Evolutionary conservation across 2,329 filamentous ascomycete genomes (phyloP).

Genomic region (Microdochium bolleyi): DNA sequence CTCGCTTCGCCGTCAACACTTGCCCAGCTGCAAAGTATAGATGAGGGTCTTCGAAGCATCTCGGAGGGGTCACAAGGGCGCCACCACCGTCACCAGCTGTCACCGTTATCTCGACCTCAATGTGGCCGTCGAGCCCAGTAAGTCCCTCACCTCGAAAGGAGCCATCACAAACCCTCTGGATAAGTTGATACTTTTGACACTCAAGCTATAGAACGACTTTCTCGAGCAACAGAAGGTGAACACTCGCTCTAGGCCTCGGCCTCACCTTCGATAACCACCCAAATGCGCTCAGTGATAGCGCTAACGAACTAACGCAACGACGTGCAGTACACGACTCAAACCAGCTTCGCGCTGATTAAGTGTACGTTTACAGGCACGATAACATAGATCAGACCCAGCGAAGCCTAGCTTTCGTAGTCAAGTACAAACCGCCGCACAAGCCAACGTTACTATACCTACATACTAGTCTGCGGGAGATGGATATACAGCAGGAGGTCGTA

Average conservation of each 20-base stretch:
- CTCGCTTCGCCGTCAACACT: too few relatives aligned
- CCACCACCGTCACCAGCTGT: neutral
- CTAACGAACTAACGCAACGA: neutral
- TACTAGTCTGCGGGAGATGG: conserved; percentile 6
- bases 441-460: conserved; percentile 6
- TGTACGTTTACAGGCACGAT: neutral
- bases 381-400: neutral
- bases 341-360: neutral
- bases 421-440: conserved; percentile 14
- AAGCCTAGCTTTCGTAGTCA: conserved; percentile 3
- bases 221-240: neutral
- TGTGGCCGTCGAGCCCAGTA: neutral
- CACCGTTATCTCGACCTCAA: neutral
- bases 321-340: neutral
- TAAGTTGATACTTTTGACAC: neutral
- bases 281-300: neutral
- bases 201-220: neutral
- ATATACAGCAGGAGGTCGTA: conserved; percentile 12
- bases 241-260: neutral
- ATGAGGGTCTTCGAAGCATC: too few relatives aligned
- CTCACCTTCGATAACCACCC: neutral
- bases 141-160: neutral
- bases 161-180: neutral
- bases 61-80: too few relatives aligned
- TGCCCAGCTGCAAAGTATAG: too few relatives aligned